phyloP scores from a whole-genome alignment of 129 eudicot genomes.

The Lactuca sativa region DNA sequence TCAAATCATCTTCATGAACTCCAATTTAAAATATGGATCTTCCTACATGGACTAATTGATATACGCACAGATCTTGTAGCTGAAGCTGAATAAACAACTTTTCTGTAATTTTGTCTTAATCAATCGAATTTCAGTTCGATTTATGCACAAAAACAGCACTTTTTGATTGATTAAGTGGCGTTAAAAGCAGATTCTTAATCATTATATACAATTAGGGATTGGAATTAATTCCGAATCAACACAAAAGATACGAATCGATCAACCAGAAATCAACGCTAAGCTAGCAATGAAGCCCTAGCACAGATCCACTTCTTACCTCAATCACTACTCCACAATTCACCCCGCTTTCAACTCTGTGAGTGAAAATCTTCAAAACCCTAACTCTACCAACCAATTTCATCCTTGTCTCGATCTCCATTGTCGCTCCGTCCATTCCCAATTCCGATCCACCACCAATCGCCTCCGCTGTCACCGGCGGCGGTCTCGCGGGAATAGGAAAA shows the following conservation, averaged over 20 bases:
- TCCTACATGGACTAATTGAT: no score
- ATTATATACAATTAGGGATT: slow-evolving; percentile 33
- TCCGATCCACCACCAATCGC: slow-evolving; percentile 26
- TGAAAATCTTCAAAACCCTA: slow-evolving; percentile 81
- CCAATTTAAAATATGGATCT: no score
- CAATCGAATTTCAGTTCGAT: slow-evolving; percentile 11
- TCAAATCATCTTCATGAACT: neutral
- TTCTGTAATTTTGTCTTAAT: slow-evolving; percentile 9
- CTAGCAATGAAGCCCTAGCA: slow-evolving; percentile 75
- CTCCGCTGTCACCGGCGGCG: slow-evolving; percentile 18
- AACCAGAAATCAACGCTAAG: slow-evolving; percentile 19
- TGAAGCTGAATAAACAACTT: slow-evolving; percentile 10
- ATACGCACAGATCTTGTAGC: neutral
- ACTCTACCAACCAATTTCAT: slow-evolving; percentile 92
- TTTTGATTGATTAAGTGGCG: slow-evolving; percentile 10
- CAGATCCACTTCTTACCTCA: slow-evolving; percentile 68
- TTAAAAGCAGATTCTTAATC: slow-evolving; percentile 9
- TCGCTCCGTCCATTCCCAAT: slow-evolving; percentile 35
- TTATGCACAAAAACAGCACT: slow-evolving; percentile 1
- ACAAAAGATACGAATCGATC: slow-evolving; percentile 5
- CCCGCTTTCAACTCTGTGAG: slow-evolving; percentile 75
- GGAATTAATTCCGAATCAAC: neutral
- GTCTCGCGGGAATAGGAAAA: slow-evolving; percentile 52
- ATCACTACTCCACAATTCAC: slow-evolving; percentile 74
- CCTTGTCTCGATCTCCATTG: slow-evolving; percentile 85